Evolutionary conservation across 1,284 basidiomycete genomes (phyloP).

Genomic region (Neonothopanus nambi): DNA sequence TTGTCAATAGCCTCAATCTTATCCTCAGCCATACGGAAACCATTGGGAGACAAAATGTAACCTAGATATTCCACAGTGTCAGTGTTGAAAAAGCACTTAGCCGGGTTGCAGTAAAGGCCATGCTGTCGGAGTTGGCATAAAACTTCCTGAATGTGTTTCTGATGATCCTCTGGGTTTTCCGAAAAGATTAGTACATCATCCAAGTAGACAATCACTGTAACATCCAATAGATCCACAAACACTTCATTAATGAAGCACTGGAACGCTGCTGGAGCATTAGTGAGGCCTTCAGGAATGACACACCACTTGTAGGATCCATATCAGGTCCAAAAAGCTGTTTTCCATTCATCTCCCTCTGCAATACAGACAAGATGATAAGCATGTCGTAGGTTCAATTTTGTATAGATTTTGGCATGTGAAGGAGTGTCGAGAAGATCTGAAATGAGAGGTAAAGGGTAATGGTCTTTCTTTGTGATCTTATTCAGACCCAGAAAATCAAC

Average conservation of each 20-base stretch:
- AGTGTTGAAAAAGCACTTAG: constrained; percentile 17
- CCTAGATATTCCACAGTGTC: constrained; percentile 20
- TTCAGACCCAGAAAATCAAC: constrained; percentile 8
- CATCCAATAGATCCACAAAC: not conserved
- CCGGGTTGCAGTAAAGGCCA: not conserved
- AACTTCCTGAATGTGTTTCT: not conserved
- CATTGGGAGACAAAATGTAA: constrained; percentile 18
- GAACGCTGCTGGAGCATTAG: constrained; percentile 2
- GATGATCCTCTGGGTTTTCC: not conserved
- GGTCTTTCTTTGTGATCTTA: constrained; percentile 3
- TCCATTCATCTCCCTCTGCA: constrained; percentile 28
- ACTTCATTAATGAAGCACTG: not conserved
- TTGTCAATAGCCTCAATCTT: not conserved
- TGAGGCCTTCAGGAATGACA: constrained; percentile 4
- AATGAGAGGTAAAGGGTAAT: constrained; percentile 3
- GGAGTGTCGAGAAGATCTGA: constrained; percentile 1
- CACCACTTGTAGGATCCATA: not conserved
- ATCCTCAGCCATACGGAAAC: constrained; percentile 12
- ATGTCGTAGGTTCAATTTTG: constrained; percentile 25
- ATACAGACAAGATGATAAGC: constrained; percentile 31
- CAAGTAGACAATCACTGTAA: not conserved
- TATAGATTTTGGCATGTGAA: not conserved
- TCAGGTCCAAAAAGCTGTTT: constrained; percentile 13
- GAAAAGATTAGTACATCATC: constrained; percentile 4
- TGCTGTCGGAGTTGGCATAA: not conserved